Evolutionary conservation across 306 rosid species (phyloP), one percentile per base, ranked within the genome.

Genomic region (Cajanus cajan): DNA sequence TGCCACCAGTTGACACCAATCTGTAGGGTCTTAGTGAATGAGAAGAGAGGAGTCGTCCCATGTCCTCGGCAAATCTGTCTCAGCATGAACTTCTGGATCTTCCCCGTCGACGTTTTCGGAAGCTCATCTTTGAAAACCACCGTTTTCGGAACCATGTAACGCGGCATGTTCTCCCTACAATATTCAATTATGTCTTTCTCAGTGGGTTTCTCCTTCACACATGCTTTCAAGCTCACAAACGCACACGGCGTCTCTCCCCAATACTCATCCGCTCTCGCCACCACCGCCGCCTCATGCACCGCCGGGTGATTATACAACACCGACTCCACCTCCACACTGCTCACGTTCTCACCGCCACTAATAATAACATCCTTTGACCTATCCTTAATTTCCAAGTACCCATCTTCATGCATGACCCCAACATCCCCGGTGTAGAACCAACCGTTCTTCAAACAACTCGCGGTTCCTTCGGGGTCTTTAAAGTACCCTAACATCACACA

Each of bases 181-280:
- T 37, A 85, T 55, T 92, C 86, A 1, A 86, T 39, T 5, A 92
- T 82, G 18, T 92, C 96, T 1, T 64, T 78, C 85, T 86, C 93
- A 3, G 79, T 89, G 0, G 89, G 87, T 24, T 55, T 74, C 6
- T 43, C 52, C 31, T 34, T 66, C 69, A 85, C 39, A 5, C 86
- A 88, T 0, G 10, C 33, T 34, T 84, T 92, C 80, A 93, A 74
- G 67, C 90, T 89, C 80, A 93, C 75, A 2, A 90, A 90, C 0
- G 96, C 97, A 24, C 96, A 93, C 8, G 97, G 96, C 41, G 92
- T 88, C 82, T 93, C 97, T 0, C 96, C 96, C 96, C 94, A 93
- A 0, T 45, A 83, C 76, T 90, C 96, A 14, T 93, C 88, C 0
- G 88, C 86, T 4, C 88, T 73, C 0, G 94, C 94, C 80, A 93